phyloP scores from a whole-genome alignment of 1,284 basidiomycete species.

The Inonotus hispidus region DNA sequence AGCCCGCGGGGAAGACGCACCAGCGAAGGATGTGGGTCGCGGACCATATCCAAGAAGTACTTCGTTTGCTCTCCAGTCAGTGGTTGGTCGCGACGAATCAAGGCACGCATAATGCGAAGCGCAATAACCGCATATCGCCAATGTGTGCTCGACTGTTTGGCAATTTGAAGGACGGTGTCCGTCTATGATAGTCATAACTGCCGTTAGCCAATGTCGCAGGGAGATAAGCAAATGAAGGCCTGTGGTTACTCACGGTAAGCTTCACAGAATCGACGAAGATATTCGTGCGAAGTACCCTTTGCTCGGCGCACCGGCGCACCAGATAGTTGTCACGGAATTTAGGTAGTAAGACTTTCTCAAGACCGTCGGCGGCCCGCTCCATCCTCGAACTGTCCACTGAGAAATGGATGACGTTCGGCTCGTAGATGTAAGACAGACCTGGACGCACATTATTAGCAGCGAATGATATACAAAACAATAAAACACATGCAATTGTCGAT shows the following conservation, averaged over 20 bases:
- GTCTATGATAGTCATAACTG: background rate
- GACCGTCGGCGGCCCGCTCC: constrained; percentile 30
- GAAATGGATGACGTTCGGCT: constrained; percentile 55
- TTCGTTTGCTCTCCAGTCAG: constrained; percentile 45
- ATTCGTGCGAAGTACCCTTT: constrained; percentile 40
- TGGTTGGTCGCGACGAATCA: constrained; percentile 72
- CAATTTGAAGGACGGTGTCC: constrained; percentile 50
- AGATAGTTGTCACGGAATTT: constrained; percentile 34
- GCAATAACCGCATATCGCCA: constrained; percentile 83
- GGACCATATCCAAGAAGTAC: constrained; percentile 51
- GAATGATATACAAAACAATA: background rate
- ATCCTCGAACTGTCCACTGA: constrained; percentile 41
- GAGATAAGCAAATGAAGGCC: background rate
- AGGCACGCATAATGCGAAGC: constrained; percentile 64
- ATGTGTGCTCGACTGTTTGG: constrained; percentile 58
- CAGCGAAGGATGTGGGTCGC: constrained; percentile 59
- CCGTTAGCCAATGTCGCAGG: background rate
- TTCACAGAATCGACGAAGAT: constrained; percentile 38
- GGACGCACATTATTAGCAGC: background rate
- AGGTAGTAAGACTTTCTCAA: constrained; percentile 36
- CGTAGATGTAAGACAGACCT: constrained; percentile 56
- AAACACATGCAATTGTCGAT: constrained; percentile 52
- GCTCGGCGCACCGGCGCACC: constrained; percentile 38
- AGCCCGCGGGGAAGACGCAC: constrained; percentile 35
- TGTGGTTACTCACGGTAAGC: constrained; percentile 35